phyloP scores from a whole-genome alignment of 768 basidiomycete species.

The Termitomyces sp. region DNA sequence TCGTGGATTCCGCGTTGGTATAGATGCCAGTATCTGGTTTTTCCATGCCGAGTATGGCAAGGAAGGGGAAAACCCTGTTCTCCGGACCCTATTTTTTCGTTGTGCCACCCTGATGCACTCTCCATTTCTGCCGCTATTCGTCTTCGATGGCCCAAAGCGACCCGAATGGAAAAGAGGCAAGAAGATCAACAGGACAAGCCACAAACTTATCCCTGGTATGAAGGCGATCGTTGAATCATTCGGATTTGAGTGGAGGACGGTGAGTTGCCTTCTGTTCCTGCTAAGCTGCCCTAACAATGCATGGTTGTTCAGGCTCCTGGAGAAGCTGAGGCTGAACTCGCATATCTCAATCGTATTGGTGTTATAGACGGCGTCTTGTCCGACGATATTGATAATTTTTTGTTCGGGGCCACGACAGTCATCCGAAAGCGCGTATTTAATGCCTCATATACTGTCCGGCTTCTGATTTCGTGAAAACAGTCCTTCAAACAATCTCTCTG shows the following conservation, averaged over 20 bases:
- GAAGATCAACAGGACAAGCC: constrained; percentile 54
- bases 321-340: constrained; percentile 93
- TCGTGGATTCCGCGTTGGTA: constrained; percentile 79
- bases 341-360: constrained; percentile 77
- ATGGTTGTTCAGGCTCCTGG: constrained; percentile 68
- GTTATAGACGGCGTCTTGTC: constrained; percentile 86
- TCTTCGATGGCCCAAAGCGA: constrained; percentile 87
- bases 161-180: constrained; percentile 81
- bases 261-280: constrained; percentile 24
- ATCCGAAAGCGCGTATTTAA: constrained; percentile 68
- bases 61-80: constrained; percentile 85
- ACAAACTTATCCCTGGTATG: constrained; percentile 73
- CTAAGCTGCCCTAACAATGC: constrained; percentile 22
- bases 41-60: constrained; percentile 72
- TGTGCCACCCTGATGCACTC: constrained; percentile 73
- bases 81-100: constrained; percentile 81
- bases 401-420: constrained; percentile 83
- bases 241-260: constrained; percentile 75
- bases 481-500: constrained; percentile 67
- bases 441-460: neutral
- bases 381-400: constrained; percentile 90
- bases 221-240: constrained; percentile 76
- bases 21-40: constrained; percentile 87
- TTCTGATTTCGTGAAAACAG: constrained; percentile 30
- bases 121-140: constrained; percentile 85